These are phyloP conservation scores for Myxozyma melibiosi DNA, from an alignment of 805 yeast genomes.

Conservation along the genomic window DNA sequence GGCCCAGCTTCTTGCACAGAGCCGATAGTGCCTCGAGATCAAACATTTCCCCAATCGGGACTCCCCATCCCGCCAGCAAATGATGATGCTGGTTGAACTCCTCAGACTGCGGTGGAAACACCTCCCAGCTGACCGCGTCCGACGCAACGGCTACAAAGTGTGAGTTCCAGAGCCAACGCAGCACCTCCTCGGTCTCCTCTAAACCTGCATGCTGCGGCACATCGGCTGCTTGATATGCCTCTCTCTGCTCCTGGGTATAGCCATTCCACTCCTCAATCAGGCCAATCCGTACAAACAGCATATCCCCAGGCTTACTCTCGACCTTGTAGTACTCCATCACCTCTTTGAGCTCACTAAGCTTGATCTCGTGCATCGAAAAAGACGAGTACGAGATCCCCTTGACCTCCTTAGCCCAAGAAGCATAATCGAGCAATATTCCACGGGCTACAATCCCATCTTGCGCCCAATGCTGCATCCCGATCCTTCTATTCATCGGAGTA, in stretches of 20 bases:
- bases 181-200: slow-evolving; percentile 35
- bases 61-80: slow-evolving; percentile 41
- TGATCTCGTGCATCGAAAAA: slow-evolving; percentile 31
- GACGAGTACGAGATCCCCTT: slow-evolving; percentile 32
- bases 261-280: slow-evolving; percentile 37
- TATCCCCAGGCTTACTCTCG: slow-evolving; percentile 36
- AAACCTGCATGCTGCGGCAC: slow-evolving; percentile 33
- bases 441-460: slow-evolving; percentile 38
- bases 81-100: slow-evolving; percentile 35
- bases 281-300: slow-evolving; percentile 38
- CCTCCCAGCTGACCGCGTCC: slow-evolving; percentile 38
- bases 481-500: slow-evolving; percentile 15
- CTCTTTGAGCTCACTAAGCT: slow-evolving; percentile 26
- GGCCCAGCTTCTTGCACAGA: slow-evolving; percentile 33
- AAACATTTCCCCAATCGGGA: slow-evolving; percentile 42
- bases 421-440: slow-evolving; percentile 38
- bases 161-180: slow-evolving; percentile 37
- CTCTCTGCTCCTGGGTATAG: slow-evolving; percentile 17
- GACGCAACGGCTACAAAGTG: slow-evolving; percentile 38
- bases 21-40: slow-evolving; percentile 38
- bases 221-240: slow-evolving; percentile 27
- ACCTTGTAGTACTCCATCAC: slow-evolving; percentile 29
- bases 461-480: slow-evolving; percentile 38
- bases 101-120: slow-evolving; percentile 27
- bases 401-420: slow-evolving; percentile 33